These are phyloP conservation scores for Nakaseomyces delphensis DNA, from an alignment of 1,139 yeast species.

Conservation along the genomic window DNA sequence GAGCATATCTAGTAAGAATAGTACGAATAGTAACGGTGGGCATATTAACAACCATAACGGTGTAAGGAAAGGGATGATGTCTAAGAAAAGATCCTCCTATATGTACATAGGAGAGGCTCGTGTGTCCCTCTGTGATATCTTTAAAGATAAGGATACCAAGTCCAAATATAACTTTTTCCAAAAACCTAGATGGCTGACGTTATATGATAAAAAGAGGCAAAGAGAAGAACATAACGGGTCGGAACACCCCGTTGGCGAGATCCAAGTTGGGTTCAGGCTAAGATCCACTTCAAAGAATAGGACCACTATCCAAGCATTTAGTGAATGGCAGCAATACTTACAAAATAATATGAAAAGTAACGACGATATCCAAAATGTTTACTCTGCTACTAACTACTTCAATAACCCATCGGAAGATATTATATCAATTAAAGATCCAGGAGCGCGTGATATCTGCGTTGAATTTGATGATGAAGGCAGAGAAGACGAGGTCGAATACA, in stretches of 20 bases:
- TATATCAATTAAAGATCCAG: slow-evolving; percentile 3
- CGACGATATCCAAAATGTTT: slow-evolving; percentile 8
- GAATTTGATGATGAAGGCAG: slow-evolving; percentile 10
- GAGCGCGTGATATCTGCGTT: slow-evolving; percentile 2
- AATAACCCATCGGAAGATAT: not conserved
- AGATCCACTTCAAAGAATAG: slow-evolving; percentile 13
- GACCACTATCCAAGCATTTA: slow-evolving; percentile 19
- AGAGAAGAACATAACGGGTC: slow-evolving; percentile 8
- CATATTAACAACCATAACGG: not conserved
- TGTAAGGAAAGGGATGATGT: slow-evolving; percentile 6
- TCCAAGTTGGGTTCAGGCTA: slow-evolving; percentile 22
- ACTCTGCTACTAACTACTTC: not conserved
- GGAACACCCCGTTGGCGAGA: slow-evolving; percentile 20
- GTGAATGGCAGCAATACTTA: slow-evolving; percentile 16
- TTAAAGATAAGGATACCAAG: slow-evolving; percentile 15
- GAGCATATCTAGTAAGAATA: slow-evolving; percentile 1
- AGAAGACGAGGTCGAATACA: slow-evolving; percentile 1
- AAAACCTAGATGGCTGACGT: slow-evolving; percentile 21
- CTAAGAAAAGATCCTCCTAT: slow-evolving; percentile 11
- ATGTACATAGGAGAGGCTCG: slow-evolving; percentile 29
- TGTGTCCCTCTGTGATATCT: slow-evolving; percentile 24
- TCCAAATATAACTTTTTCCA: slow-evolving; percentile 17
- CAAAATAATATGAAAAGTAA: slow-evolving; percentile 3
- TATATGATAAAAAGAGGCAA: slow-evolving; percentile 23
- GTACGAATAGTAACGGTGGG: not conserved